Conservation (phyloP, 202 grass and related monocot genomes). For the Musa balbisiana region DNA sequence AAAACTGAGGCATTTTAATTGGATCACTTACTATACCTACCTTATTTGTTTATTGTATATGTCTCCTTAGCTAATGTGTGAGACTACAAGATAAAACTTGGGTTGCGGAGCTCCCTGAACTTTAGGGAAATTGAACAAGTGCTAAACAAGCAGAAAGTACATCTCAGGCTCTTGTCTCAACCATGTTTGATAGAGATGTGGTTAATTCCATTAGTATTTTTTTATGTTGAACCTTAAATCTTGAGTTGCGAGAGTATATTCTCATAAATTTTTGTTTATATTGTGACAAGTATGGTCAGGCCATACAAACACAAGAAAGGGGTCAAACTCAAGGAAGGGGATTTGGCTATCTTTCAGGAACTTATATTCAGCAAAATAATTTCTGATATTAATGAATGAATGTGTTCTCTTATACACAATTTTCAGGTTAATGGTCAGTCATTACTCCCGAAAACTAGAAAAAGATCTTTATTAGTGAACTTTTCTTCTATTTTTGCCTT, state of each 20-base stretch:
- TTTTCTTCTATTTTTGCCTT: not conserved
- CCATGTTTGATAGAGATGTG: not conserved
- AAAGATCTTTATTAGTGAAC: not conserved
- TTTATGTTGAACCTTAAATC: not conserved
- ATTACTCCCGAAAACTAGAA: not conserved
- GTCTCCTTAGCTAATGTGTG: not conserved
- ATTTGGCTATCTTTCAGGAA: not conserved
- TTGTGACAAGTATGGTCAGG: not conserved
- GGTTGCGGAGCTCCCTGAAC: not conserved
- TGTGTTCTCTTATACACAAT: constrained; percentile 4
- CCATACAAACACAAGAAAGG: not conserved
- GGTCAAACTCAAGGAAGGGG: not conserved
- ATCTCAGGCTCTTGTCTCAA: not conserved
- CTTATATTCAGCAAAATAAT: not conserved
- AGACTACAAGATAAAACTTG: not conserved
- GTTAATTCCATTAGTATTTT: not conserved
- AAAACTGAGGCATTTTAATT: not conserved
- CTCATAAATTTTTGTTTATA: not conserved
- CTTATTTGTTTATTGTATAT: not conserved
- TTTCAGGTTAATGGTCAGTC: not conserved
- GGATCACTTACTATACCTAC: not conserved
- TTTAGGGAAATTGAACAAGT: not conserved
- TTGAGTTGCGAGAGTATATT: not conserved
- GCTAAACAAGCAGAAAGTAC: too few species aligned
- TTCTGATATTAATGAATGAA: not conserved